Percentiles rank a stretch among this genome's conserved stretches.
phyloP scores from a whole-genome alignment of 2,329 filamentous ascomycete species.

The Neophaeococcomyces aloes region DNA sequence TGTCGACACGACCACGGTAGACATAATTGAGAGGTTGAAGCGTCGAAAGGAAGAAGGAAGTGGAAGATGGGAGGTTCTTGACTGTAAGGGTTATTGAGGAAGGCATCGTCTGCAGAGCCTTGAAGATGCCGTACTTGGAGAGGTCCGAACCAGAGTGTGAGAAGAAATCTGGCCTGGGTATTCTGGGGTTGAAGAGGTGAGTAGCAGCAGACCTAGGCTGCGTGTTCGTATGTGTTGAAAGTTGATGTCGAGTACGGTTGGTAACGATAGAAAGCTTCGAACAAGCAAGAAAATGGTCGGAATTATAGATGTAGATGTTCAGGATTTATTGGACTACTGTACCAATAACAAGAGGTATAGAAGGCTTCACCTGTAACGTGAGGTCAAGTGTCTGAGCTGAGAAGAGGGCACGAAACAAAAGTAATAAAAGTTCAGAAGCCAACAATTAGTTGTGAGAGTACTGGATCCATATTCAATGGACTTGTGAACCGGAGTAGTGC shows the following conservation, averaged over 20 bases:
- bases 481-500: no score
- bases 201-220: slow-evolving; percentile 1
- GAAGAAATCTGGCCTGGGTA: background rate
- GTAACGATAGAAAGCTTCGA: background rate
- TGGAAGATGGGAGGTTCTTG: slow-evolving; percentile 64
- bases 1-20: slow-evolving; percentile 54
- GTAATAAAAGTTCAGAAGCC: background rate
- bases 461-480: no score
- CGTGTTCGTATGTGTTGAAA: background rate
- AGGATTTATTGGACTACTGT: background rate
- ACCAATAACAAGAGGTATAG: background rate
- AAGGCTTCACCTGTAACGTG: background rate
- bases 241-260: background rate
- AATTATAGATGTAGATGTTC: background rate
- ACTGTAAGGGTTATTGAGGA: slow-evolving; percentile 58
- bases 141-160: background rate
- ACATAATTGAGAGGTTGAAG: slow-evolving; percentile 67
- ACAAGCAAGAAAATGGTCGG: background rate
- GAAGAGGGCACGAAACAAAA: slow-evolving; percentile 1
- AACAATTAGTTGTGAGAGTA: slow-evolving; percentile 1
- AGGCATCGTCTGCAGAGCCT: slow-evolving; percentile 39
- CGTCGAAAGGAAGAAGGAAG: slow-evolving; percentile 73
- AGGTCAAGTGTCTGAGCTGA: background rate
- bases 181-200: no score
- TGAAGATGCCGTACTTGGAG: background rate